phyloP scores from a whole-genome alignment of 2,329 filamentous ascomycete genomes.

The Colletotrichum musae region DNA sequence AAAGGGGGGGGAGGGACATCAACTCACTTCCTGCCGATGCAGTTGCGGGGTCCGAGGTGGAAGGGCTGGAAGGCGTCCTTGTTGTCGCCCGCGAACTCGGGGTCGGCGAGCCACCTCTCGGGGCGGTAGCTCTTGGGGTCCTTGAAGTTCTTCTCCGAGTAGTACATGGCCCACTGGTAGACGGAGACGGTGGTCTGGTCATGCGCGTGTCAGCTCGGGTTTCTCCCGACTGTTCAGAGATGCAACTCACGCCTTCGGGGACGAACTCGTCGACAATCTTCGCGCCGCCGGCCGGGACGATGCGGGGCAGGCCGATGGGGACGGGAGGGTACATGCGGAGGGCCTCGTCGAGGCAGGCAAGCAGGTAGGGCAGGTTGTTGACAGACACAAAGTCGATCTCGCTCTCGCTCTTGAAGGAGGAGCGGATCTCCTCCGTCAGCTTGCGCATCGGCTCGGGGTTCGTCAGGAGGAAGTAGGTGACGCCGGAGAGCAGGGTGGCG shows the following conservation, averaged over 20 bases:
- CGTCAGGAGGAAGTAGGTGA: slow-evolving; percentile 47
- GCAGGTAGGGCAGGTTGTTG: slow-evolving; percentile 53
- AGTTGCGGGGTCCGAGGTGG: slow-evolving; percentile 63
- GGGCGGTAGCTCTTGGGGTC: slow-evolving; percentile 53
- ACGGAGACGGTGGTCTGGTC: slow-evolving; percentile 55
- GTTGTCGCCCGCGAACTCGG: slow-evolving; percentile 44
- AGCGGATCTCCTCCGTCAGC: slow-evolving; percentile 56
- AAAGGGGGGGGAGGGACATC: too few species aligned
- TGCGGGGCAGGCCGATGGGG: slow-evolving; percentile 45
- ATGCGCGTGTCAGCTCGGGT: neutral
- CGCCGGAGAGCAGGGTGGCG: slow-evolving; percentile 49
- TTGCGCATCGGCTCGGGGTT: slow-evolving; percentile 49
- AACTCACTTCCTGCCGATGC: slow-evolving; percentile 65
- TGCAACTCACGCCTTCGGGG: slow-evolving; percentile 48
- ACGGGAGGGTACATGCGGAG: slow-evolving; percentile 57
- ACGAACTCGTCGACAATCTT: slow-evolving; percentile 50
- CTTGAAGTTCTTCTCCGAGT: slow-evolving; percentile 50
- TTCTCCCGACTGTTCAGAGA: fast-evolving
- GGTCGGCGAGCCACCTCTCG: slow-evolving; percentile 48
- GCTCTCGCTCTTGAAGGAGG: slow-evolving; percentile 49
- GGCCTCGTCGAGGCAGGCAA: slow-evolving; percentile 58
- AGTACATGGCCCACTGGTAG: slow-evolving; percentile 51
- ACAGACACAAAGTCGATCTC: slow-evolving; percentile 54
- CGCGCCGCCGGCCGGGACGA: slow-evolving; percentile 51
- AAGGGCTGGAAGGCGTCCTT: slow-evolving; percentile 63